Conservation (phyloP, 129 eudicot species). For the Escallonia rubra region DNA sequence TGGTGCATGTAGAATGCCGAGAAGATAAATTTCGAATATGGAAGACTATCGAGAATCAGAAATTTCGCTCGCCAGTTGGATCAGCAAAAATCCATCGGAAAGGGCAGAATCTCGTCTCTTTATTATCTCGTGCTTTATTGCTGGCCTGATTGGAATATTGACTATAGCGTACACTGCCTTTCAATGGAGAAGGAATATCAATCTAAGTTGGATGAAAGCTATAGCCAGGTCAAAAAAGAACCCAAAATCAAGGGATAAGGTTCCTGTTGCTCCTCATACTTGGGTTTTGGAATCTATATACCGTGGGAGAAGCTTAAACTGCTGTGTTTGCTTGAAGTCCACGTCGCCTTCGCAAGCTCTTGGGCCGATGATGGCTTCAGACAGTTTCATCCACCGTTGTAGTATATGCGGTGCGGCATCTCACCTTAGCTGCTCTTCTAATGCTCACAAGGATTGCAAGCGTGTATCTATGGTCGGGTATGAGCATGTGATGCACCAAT, state of each 20-base stretch:
- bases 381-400: slow-evolving; percentile 71
- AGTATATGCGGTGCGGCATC: slow-evolving; percentile 90
- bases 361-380: slow-evolving; percentile 65
- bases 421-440: slow-evolving; percentile 74
- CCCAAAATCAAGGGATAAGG: slow-evolving; percentile 78
- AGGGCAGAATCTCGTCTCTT: slow-evolving; percentile 71
- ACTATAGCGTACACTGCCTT: slow-evolving; percentile 89
- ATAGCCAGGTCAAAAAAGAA: slow-evolving; percentile 88
- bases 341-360: slow-evolving; percentile 74
- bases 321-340: slow-evolving; percentile 95
- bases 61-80: slow-evolving; percentile 56
- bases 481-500: slow-evolving; percentile 71
- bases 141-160: slow-evolving; percentile 81
- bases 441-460: slow-evolving; percentile 89
- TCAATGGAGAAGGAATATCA: slow-evolving; percentile 97
- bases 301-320: slow-evolving; percentile 80
- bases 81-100: slow-evolving; percentile 50
- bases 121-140: slow-evolving; percentile 72
- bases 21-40: slow-evolving; percentile 47
- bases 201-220: slow-evolving; percentile 88
- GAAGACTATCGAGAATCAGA: slow-evolving; percentile 69
- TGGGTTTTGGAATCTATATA: slow-evolving; percentile 78
- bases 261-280: slow-evolving; percentile 73
- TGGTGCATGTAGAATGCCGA: slow-evolving; percentile 25
- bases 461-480: slow-evolving; percentile 81